Conservation (phyloP, 106 monocot species). For the Phalaenopsis equestris region DNA sequence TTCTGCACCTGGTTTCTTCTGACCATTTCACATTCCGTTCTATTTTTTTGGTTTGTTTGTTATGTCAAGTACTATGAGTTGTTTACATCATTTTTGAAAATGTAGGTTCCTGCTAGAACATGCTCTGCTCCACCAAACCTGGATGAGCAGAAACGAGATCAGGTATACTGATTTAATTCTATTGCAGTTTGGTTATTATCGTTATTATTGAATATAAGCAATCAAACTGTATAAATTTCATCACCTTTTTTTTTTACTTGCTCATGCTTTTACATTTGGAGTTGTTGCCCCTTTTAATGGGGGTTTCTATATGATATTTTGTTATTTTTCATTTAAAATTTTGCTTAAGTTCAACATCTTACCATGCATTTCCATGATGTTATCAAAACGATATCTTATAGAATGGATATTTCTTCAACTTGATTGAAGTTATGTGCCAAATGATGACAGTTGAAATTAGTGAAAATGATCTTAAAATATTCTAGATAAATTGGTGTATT, state of each 20-base stretch:
- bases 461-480: not conserved
- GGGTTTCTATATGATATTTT: not conserved
- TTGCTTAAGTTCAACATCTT: not conserved
- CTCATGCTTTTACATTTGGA: too few species aligned
- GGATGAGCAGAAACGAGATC: constrained; percentile 71
- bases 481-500: not conserved
- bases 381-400: not conserved
- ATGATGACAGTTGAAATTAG: not conserved
- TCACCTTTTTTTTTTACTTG: not conserved
- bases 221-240: not conserved
- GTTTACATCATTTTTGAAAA: not conserved
- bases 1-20: not conserved
- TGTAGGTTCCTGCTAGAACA: constrained; percentile 25
- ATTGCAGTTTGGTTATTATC: not conserved
- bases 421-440: not conserved
- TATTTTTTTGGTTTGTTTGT: not conserved
- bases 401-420: not conserved
- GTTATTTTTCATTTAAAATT: not conserved
- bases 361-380: not conserved
- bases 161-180: constrained; percentile 30
- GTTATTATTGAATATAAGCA: too few species aligned
- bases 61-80: not conserved
- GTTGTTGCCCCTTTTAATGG: too few species aligned
- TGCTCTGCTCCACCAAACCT: constrained; percentile 82
- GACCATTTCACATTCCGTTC: not conserved